These are phyloP conservation scores for Candida hungchunana DNA, from an alignment of 805 yeast genomes.

Conservation along the genomic window DNA sequence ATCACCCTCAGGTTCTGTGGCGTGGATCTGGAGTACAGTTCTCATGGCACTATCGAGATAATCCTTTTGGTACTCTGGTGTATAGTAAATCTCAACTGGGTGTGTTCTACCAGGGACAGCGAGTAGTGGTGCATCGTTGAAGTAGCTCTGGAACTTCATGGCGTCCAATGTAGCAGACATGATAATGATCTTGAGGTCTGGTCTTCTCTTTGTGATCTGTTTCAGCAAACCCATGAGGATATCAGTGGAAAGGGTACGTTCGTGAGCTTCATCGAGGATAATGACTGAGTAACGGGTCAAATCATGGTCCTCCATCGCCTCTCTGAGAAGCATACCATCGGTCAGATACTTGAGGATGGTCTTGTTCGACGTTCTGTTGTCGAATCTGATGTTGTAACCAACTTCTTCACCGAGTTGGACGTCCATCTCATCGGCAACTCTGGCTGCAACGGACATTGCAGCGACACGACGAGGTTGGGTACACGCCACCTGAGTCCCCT, in stretches of 20 bases:
- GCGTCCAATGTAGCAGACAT: conserved; percentile 99
- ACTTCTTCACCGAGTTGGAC: conserved; percentile 90
- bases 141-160: conserved; percentile 87
- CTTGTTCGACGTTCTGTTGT: conserved; percentile 74
- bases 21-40: conserved; percentile 94
- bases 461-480: conserved; percentile 98
- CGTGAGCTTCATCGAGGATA: conserved; percentile 96
- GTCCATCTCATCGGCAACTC: conserved; percentile 98
- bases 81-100: conserved; percentile 95
- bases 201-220: conserved; percentile 72
- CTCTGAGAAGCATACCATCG: conserved; percentile 96
- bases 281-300: conserved; percentile 80
- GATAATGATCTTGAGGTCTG: conserved; percentile 85
- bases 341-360: conserved; percentile 95
- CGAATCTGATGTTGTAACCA: conserved; percentile 93
- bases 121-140: conserved; percentile 85
- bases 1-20: conserved; percentile 93
- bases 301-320: conserved; percentile 95
- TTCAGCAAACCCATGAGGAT: conserved; percentile 92
- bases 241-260: conserved; percentile 94
- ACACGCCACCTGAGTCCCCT: conserved; percentile 87
- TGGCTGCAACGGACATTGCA: conserved; percentile 96
- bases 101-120: conserved; percentile 98
- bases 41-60: conserved; percentile 92
- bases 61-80: conserved; percentile 95